Percentiles rank a stretch among this genome's conserved stretches.
Evolutionary conservation across 257 asterid species (phyloP).

Genomic region (Thymus quinquecostatus): DNA sequence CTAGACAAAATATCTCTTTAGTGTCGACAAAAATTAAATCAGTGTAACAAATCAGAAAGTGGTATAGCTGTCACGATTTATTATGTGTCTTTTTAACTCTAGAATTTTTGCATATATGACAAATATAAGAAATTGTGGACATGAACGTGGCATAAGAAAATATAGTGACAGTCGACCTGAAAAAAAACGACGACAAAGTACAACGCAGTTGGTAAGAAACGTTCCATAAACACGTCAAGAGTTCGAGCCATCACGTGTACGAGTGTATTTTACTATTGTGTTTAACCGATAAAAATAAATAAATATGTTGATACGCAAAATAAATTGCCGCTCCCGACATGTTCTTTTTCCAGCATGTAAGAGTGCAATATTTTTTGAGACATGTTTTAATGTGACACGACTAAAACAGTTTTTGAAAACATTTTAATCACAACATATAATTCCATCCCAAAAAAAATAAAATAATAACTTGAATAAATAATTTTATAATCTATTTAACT

Average conservation of each 20-base stretch:
- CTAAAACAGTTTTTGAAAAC: background rate
- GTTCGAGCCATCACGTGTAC: no score
- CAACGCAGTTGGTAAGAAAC: no score
- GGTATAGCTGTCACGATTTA: background rate
- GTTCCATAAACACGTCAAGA: no score
- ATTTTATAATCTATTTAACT: no score
- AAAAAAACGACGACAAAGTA: no score
- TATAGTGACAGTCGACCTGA: no score
- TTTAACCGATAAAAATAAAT: no score
- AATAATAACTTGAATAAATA: no score
- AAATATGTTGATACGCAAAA: no score
- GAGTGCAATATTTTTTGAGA: background rate
- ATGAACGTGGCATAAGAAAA: background rate
- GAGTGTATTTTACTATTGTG: no score
- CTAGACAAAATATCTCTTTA: background rate
- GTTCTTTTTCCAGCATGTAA: background rate
- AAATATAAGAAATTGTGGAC: background rate
- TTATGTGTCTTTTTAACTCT: background rate
- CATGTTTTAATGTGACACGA: background rate
- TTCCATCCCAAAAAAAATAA: background rate
- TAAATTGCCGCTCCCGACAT: background rate
- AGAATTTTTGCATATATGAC: background rate
- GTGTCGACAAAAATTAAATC: background rate
- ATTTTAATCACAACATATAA: background rate
- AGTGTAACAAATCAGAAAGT: background rate